These are phyloP conservation scores for Triticum timopheevii DNA, from an alignment of 176 grass and related monocot species.

Conservation along the genomic window DNA sequence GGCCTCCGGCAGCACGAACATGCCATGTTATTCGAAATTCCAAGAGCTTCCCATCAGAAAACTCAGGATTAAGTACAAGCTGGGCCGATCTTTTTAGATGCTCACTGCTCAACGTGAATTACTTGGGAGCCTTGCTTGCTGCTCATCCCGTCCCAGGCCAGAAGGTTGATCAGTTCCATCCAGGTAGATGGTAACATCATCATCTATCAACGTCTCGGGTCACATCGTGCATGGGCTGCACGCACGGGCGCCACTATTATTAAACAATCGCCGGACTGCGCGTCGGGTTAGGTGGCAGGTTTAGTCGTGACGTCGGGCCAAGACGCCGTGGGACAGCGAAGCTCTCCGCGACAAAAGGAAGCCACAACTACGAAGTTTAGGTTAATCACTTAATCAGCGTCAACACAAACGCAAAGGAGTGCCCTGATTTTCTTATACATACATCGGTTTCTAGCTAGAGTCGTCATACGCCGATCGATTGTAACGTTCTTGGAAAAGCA, in stretches of 20 bases:
- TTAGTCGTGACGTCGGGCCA: neutral
- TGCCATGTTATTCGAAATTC: neutral
- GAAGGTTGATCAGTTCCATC: neutral
- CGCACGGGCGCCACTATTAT: neutral
- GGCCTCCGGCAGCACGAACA: neutral
- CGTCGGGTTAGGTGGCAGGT: neutral
- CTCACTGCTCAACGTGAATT: neutral
- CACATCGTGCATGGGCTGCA: conserved; percentile 2
- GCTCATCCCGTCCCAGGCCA: neutral
- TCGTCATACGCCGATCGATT: neutral
- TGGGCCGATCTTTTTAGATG: neutral
- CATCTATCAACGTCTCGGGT: conserved; percentile 23
- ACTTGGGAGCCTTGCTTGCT: neutral
- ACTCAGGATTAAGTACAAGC: neutral
- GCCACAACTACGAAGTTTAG: neutral
- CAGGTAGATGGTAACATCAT: neutral
- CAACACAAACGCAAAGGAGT: too few relatives aligned
- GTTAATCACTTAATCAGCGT: neutral
- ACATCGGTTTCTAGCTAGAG: neutral
- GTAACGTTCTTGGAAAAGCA: neutral
- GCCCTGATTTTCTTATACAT: neutral
- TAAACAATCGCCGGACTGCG: neutral
- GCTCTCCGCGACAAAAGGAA: neutral
- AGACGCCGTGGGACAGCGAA: neutral
- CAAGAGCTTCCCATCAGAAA: neutral